Conservation (phyloP, 768 basidiomycete species). For the Auricularia sp. region DNA sequence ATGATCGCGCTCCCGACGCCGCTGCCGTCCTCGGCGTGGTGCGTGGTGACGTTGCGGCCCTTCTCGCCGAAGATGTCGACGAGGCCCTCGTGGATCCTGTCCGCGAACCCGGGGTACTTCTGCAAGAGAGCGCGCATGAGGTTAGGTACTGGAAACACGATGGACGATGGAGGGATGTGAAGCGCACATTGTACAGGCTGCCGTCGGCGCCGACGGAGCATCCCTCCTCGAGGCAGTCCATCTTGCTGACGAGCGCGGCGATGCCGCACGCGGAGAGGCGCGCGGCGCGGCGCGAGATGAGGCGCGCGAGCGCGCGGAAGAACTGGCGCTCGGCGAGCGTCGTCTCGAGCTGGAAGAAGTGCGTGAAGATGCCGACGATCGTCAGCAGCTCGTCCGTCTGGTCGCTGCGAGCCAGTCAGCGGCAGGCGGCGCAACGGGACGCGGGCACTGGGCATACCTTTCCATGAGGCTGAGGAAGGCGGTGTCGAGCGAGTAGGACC, state of each 20-base stretch:
- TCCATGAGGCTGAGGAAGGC: conserved; percentile 97
- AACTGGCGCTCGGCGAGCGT: conserved; percentile 94
- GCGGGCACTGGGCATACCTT: conserved; percentile 37
- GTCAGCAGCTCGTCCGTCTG: conserved; percentile 94
- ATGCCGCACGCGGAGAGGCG: conserved; percentile 91
- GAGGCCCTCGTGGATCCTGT: conserved; percentile 85
- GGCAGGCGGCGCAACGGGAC: no score
- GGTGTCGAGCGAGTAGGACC: conserved; percentile 86
- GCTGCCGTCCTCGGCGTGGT: conserved; percentile 84
- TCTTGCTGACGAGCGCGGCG: conserved; percentile 91
- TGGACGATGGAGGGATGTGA: background rate
- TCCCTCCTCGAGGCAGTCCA: conserved; percentile 84
- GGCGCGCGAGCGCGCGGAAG: conserved; percentile 85
- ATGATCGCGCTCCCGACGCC: conserved; percentile 97
- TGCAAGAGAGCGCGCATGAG: conserved; percentile 21
- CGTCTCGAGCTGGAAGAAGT: conserved; percentile 95
- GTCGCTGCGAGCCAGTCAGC: conserved; percentile 41
- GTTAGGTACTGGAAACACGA: background rate
- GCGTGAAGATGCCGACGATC: conserved; percentile 92
- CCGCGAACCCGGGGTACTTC: conserved; percentile 97
- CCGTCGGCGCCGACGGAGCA: conserved; percentile 89
- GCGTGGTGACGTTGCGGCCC: conserved; percentile 70
- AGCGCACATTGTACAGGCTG: conserved; percentile 81
- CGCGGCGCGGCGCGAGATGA: conserved; percentile 84
- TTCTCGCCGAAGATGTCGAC: conserved; percentile 94